Evolutionary conservation across 2,329 filamentous ascomycete genomes (phyloP).

Genomic region (Geosmithia flava): DNA sequence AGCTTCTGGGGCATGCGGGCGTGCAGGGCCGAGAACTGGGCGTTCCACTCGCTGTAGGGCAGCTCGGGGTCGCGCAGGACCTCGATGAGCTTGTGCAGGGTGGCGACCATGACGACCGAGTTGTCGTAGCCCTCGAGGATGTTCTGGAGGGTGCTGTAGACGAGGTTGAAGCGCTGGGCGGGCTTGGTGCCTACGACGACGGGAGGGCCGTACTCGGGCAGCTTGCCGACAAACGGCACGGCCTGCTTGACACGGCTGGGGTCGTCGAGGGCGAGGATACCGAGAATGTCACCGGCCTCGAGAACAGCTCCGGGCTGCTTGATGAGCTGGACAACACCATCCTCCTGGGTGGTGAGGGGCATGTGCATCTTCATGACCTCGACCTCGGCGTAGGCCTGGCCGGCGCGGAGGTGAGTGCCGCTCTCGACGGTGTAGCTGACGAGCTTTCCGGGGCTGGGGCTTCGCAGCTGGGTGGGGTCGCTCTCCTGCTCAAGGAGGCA

Average conservation of each 20-base stretch:
- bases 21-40: conserved; percentile 92
- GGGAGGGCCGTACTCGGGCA: conserved; percentile 76
- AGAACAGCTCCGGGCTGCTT: conserved; percentile 98
- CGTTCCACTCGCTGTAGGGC: conserved; percentile 92
- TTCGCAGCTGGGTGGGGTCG: conserved; percentile 91
- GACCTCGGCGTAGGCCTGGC: conserved; percentile 89
- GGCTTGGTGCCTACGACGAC: conserved; percentile 86
- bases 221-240: conserved; percentile 81
- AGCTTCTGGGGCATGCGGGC: conserved; percentile 94
- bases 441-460: conserved; percentile 90
- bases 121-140: conserved; percentile 94
- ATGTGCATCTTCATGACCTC: conserved; percentile 99
- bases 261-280: conserved; percentile 89
- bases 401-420: conserved; percentile 82
- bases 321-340: conserved; percentile 93
- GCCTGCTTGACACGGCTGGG: conserved; percentile 94
- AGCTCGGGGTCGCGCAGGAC: conserved; percentile 83
- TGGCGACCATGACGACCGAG: conserved; percentile 85
- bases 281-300: conserved; percentile 96
- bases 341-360: conserved; percentile 89
- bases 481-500: conserved; percentile 98
- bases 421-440: conserved; percentile 98
- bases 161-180: conserved; percentile 70
- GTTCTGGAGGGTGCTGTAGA: conserved; percentile 68
- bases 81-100: conserved; percentile 78